These are phyloP conservation scores for Aleurites moluccanus DNA, from an alignment of 441 rosid species.

Conservation along the genomic window DNA sequence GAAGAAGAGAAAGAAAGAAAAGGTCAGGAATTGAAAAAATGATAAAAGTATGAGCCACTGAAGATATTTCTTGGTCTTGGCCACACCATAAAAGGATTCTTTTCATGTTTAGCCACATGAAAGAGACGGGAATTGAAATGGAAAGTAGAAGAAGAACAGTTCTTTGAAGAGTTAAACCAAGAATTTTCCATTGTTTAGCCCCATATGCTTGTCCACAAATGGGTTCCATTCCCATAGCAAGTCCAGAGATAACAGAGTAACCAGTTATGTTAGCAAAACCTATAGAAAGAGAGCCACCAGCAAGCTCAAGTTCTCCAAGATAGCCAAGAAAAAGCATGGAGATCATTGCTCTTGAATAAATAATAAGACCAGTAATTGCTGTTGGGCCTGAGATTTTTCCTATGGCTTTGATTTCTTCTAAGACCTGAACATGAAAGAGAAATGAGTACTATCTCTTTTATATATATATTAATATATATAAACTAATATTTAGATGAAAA, in stretches of 20 bases:
- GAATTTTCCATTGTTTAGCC: constrained; percentile 81
- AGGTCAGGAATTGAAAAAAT: constrained; percentile 86
- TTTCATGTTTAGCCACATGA: constrained; percentile 79
- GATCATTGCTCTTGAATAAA: constrained; percentile 89
- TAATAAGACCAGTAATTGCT: constrained; percentile 72
- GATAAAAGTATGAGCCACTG: constrained; percentile 73
- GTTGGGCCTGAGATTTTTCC: constrained; percentile 92
- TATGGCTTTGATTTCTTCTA: constrained; percentile 78
- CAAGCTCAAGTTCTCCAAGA: constrained; percentile 93
- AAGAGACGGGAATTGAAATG: constrained; percentile 71
- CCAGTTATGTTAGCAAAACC: constrained; percentile 98
- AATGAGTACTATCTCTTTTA: not conserved
- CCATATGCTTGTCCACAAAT: constrained; percentile 98
- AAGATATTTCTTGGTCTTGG: constrained; percentile 77
- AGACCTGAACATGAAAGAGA: constrained; percentile 47
- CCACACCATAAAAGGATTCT: constrained; percentile 73
- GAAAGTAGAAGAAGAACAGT: constrained; percentile 92
- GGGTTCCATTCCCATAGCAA: constrained; percentile 99
- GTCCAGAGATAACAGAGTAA: constrained; percentile 93
- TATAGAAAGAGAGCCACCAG: constrained; percentile 92
- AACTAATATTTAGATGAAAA: not conserved
- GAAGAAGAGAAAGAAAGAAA: constrained; percentile 82
- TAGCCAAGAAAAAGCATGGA: constrained; percentile 94
- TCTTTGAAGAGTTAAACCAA: constrained; percentile 92
- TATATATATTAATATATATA: not conserved